phyloP scores from a whole-genome alignment of 768 basidiomycete species.

The Boletus pseudo-olivaceus region DNA sequence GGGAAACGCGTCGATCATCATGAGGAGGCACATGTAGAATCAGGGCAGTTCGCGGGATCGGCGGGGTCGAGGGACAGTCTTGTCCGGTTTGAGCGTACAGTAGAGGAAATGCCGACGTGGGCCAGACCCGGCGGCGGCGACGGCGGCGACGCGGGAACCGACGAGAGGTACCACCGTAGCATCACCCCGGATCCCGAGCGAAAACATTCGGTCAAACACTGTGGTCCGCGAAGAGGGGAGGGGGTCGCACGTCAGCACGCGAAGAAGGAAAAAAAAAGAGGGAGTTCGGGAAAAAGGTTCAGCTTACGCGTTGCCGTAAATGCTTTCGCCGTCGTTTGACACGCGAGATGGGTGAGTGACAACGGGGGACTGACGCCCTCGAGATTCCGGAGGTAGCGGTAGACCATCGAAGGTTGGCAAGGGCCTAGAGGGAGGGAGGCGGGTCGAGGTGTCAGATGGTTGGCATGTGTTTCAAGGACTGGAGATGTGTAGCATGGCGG shows the following conservation, averaged over 20 bases:
- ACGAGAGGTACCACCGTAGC: slow-evolving; percentile 58
- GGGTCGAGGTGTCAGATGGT: neutral
- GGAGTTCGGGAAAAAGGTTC: too few relatives aligned
- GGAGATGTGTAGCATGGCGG: neutral
- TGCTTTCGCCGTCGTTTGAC: slow-evolving; percentile 85
- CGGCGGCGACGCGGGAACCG: slow-evolving; percentile 60
- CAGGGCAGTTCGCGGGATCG: slow-evolving; percentile 38
- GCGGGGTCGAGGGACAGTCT: slow-evolving; percentile 39
- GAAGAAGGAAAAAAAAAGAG: neutral
- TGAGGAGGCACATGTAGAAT: neutral
- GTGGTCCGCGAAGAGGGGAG: neutral
- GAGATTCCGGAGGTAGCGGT: slow-evolving; percentile 84
- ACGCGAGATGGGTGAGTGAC: slow-evolving; percentile 78
- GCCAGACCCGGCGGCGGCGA: slow-evolving; percentile 57
- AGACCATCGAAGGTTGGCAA: slow-evolving; percentile 89
- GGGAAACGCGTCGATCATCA: neutral
- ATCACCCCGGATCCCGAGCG: slow-evolving; percentile 73
- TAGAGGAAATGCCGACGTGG: slow-evolving; percentile 84
- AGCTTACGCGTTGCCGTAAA: slow-evolving; percentile 78
- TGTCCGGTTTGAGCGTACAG: slow-evolving; percentile 69
- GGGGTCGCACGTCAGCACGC: neutral
- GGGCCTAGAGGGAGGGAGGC: slow-evolving; percentile 45
- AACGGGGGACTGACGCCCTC: slow-evolving; percentile 90
- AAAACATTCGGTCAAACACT: slow-evolving; percentile 93
- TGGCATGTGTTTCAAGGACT: neutral